Base-by-base conservation (phyloP, 768 basidiomycete genomes). In the Dentipellis sp. region DNA sequence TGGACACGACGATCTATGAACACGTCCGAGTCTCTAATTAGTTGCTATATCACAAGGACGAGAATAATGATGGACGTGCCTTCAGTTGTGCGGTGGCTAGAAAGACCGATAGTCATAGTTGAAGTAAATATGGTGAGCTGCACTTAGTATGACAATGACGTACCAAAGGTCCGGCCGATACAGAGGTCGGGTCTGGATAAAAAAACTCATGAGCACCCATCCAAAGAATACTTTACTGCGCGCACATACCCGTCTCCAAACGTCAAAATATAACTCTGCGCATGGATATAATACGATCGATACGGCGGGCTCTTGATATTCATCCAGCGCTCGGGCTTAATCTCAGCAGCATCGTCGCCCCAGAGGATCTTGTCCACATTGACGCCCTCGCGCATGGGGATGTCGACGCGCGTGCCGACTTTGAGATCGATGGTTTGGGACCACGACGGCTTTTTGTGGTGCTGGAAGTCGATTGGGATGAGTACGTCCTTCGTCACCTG, bases 251-350 rank as follows among this genome's bases (percentile, higher is more conserved):
- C 59, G 50, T 61, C 59, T 10, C 59, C 59, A 39, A 60, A 60
- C 8, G 59, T 59, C 12, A 56, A 23, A n/a, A 54, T 16, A 22
- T 56, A 47, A 10, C 58, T 59, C 46, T 22, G 54, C 22, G 59
- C 59, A 23, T 10, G 34, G n/a, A 39, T 29, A 29, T 29, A 29
- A 29, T 29, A 29, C 29, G 29, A n/a, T n/a, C 12, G n/a, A n/a
- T 34, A 16, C 36, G 23, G 37, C 49, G 11, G 39, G 21, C 14
- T 51, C 37, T 14, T 9, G 2, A 29, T 10, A 19, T 23, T 14
- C 21, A 16, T 23, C 58, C 58, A 59, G 11, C 58, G 63, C 63
- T 66, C 56, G 66, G 62, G 62, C 14, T 19, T 10, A 37, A 63
- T 62, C 10, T 34, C 42, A 14, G 16, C 10, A 14, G 58, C 61